A percentile compares a stretch with the other conserved stretches of the same genome.
Evolutionary conservation across 2,329 filamentous ascomycete genomes (phyloP).

Genomic region (Diaporthe sp.): DNA sequence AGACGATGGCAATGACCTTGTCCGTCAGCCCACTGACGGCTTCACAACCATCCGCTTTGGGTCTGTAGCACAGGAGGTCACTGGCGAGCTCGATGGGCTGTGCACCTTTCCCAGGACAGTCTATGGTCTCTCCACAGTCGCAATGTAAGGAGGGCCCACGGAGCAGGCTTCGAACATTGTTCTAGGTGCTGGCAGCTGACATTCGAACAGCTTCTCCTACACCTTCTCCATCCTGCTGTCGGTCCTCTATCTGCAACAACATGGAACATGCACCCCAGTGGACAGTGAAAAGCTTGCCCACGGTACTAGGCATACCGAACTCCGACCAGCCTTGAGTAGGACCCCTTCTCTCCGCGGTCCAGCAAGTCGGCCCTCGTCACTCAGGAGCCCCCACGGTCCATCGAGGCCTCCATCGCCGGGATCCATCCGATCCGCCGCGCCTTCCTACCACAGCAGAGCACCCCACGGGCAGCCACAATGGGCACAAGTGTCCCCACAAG

Average conservation of each 20-base stretch:
- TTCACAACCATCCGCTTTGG: conserved; percentile 34
- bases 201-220: conserved; percentile 34
- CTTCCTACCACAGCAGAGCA: conserved; percentile 22
- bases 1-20: conserved; percentile 34
- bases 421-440: conserved; percentile 24
- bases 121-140: conserved; percentile 35
- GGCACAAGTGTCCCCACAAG: not conserved
- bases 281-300: conserved; percentile 21
- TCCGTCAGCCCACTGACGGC: conserved; percentile 30
- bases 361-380: not conserved
- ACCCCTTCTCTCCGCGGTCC: conserved; percentile 10
- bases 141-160: conserved; percentile 35
- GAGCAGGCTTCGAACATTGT: not conserved
- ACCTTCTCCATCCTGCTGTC: conserved; percentile 35
- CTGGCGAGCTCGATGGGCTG: conserved; percentile 34
- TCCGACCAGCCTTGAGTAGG: not conserved
- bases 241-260: conserved; percentile 31
- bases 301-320: not conserved
- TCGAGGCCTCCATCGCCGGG: conserved; percentile 24
- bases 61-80: conserved; percentile 13
- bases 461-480: not conserved
- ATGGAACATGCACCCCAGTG: not conserved
- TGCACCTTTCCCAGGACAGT: conserved; percentile 36
- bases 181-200: not conserved
- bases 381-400: not conserved